These are phyloP conservation scores for Stagonosporopsis tanaceti DNA, from an alignment of 2,329 filamentous ascomycete genomes.

Conservation along the genomic window DNA sequence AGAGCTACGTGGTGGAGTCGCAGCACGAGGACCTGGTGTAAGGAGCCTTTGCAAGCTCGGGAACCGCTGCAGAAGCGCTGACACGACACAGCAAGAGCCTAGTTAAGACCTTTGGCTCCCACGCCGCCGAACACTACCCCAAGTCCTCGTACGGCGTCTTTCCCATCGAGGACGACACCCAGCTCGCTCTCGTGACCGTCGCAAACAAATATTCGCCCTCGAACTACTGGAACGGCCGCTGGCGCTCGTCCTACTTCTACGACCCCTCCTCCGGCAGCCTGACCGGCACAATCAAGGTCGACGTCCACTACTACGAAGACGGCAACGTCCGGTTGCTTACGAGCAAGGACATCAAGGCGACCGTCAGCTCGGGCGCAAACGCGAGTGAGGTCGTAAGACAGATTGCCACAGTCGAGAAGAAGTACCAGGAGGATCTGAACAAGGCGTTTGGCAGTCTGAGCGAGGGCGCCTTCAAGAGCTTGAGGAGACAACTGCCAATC, in stretches of 20 bases:
- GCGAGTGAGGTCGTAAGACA: slow-evolving; percentile 77
- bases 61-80: not conserved
- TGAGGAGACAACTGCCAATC: slow-evolving; percentile 91
- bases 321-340: slow-evolving; percentile 94
- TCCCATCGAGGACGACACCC: slow-evolving; percentile 76
- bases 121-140: slow-evolving; percentile 89
- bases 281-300: slow-evolving; percentile 84
- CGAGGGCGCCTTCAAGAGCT: slow-evolving; percentile 92
- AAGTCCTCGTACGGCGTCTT: slow-evolving; percentile 83
- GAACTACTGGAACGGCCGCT: slow-evolving; percentile 99
- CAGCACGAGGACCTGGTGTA: slow-evolving; percentile 82
- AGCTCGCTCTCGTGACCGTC: slow-evolving; percentile 82
- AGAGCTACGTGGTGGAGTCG: slow-evolving; percentile 81
- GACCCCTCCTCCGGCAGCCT: slow-evolving; percentile 71
- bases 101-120: slow-evolving; percentile 75
- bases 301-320: slow-evolving; percentile 99
- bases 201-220: slow-evolving; percentile 97
- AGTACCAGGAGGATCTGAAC: slow-evolving; percentile 96
- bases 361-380: slow-evolving; percentile 65
- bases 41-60: slow-evolving; percentile 42
- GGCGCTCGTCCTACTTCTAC: slow-evolving; percentile 87
- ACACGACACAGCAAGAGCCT: slow-evolving; percentile 73
- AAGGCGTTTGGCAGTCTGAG: slow-evolving; percentile 85
- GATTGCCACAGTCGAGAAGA: slow-evolving; percentile 82
- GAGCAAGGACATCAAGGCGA: slow-evolving; percentile 74